These are phyloP conservation scores for Yamagishiella unicocca DNA, from an alignment of 139 green algal genomes.

Conservation along the genomic window DNA sequence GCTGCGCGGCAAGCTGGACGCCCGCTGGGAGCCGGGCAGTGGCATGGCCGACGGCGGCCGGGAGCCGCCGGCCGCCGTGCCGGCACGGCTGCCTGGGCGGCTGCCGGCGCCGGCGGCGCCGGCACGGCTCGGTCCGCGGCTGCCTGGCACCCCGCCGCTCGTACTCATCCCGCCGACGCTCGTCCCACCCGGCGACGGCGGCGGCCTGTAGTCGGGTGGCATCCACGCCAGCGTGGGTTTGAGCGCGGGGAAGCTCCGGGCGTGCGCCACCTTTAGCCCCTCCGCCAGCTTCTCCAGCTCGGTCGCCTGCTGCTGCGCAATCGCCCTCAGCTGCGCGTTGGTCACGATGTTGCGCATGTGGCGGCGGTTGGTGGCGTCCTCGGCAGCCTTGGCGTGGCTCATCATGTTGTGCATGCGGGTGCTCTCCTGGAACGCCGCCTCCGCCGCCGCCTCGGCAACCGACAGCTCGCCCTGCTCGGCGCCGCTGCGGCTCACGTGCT, in stretches of 20 bases:
- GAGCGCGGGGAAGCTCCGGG: constrained; percentile 23
- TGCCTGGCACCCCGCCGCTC: neutral
- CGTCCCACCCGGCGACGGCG: neutral
- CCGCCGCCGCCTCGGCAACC: constrained; percentile 40
- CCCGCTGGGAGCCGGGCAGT: constrained; percentile 4
- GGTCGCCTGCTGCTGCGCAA: constrained; percentile 24
- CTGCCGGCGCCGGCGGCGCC: neutral
- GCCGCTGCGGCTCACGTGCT: neutral
- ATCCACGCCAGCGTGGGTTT: neutral
- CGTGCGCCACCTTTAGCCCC: neutral
- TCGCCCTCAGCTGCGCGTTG: constrained; percentile 54
- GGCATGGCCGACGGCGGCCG: constrained; percentile 20
- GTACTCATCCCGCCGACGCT: neutral
- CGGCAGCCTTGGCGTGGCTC: neutral
- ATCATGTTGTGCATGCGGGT: constrained; percentile 36
- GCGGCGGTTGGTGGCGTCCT: constrained; percentile 29
- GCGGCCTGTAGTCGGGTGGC: constrained; percentile 18
- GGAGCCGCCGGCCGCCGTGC: neutral
- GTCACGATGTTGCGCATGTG: constrained; percentile 52
- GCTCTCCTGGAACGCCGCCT: constrained; percentile 28
- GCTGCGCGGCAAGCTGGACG: too few species aligned
- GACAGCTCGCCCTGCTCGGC: constrained; percentile 36
- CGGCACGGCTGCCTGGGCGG: too few species aligned
- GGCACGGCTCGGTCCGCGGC: neutral
- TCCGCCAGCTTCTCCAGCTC: constrained; percentile 27